Conservation (phyloP, 140 eudicot genomes). For the Cichorium intybus region DNA sequence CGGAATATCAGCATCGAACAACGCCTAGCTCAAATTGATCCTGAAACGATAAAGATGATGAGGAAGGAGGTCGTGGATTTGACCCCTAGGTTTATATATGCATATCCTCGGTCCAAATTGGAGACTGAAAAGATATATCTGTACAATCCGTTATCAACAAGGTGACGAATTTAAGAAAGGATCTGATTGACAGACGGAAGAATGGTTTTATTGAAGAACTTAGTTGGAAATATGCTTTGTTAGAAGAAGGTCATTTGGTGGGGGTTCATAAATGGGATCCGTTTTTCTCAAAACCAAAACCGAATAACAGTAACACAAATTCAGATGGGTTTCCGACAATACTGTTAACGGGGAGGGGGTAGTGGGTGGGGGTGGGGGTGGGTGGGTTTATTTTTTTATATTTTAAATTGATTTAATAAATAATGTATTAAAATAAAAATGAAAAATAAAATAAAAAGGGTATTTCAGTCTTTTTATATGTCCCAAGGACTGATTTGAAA, state of each 20-base stretch:
- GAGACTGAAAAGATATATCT: slow-evolving; percentile 73
- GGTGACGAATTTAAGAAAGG: slow-evolving; percentile 63
- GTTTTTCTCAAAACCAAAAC: slow-evolving; percentile 57
- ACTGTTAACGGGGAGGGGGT: too few relatives aligned
- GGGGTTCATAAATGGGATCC: slow-evolving; percentile 71
- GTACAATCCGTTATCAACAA: slow-evolving; percentile 58
- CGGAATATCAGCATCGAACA: slow-evolving; percentile 54
- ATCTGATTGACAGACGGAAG: slow-evolving; percentile 46
- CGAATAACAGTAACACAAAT: slow-evolving; percentile 34
- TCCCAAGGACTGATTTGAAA: too few relatives aligned
- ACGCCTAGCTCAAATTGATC: slow-evolving; percentile 39
- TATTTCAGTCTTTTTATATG: too few relatives aligned
- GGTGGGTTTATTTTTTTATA: too few relatives aligned
- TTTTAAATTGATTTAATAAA: too few relatives aligned
- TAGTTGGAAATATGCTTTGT: slow-evolving; percentile 74
- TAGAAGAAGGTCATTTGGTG: slow-evolving; percentile 54
- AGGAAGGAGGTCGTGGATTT: slow-evolving; percentile 72
- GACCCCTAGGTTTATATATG: slow-evolving; percentile 75
- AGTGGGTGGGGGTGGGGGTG: too few relatives aligned
- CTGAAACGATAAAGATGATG: slow-evolving; percentile 55
- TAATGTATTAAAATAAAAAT: too few relatives aligned
- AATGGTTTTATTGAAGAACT: slow-evolving; percentile 54
- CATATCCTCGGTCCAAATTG: slow-evolving; percentile 77
- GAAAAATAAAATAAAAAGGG: too few relatives aligned
- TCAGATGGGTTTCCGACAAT: too few relatives aligned